phyloP scores from a whole-genome alignment of 805 yeast genomes.

The Candida fluviatilis region DNA sequence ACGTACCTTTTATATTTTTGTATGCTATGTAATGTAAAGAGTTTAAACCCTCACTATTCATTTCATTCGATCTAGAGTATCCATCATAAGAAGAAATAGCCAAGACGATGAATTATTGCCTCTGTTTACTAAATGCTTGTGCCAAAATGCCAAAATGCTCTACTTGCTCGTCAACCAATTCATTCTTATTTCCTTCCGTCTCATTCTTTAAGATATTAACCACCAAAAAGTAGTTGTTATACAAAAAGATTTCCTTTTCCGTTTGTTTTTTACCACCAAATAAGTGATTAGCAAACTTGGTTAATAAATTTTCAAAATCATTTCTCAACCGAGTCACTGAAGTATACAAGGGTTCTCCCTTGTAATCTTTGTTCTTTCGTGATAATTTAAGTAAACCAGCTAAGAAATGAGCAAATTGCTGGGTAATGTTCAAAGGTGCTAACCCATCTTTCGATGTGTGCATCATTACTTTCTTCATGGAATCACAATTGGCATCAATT shows the following conservation, averaged over 20 bases:
- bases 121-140: conserved; percentile 27
- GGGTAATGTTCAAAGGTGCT: conserved; percentile 60
- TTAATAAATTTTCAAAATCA: conserved; percentile 76
- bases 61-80: too few relatives aligned
- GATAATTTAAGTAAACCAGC: conserved; percentile 64
- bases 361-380: conserved; percentile 17
- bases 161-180: conserved; percentile 32
- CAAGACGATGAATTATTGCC: too few relatives aligned
- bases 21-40: too few relatives aligned
- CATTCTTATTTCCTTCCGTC: conserved; percentile 13
- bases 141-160: conserved; percentile 37
- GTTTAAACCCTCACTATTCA: too few relatives aligned
- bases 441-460: conserved; percentile 20
- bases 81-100: too few relatives aligned
- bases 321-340: conserved; percentile 66
- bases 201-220: conserved; percentile 50
- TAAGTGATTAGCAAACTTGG: conserved; percentile 55
- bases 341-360: conserved; percentile 68
- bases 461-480: conserved; percentile 50
- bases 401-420: conserved; percentile 70
- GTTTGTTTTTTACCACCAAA: conserved; percentile 34
- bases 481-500: conserved; percentile 73
- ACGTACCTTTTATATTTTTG: too few relatives aligned
- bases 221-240: conserved; percentile 64
- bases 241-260: conserved; percentile 66